These are phyloP conservation scores for Speleostelium caveatum DNA, from an alignment of 78 protist genomes.

Conservation along the genomic window DNA sequence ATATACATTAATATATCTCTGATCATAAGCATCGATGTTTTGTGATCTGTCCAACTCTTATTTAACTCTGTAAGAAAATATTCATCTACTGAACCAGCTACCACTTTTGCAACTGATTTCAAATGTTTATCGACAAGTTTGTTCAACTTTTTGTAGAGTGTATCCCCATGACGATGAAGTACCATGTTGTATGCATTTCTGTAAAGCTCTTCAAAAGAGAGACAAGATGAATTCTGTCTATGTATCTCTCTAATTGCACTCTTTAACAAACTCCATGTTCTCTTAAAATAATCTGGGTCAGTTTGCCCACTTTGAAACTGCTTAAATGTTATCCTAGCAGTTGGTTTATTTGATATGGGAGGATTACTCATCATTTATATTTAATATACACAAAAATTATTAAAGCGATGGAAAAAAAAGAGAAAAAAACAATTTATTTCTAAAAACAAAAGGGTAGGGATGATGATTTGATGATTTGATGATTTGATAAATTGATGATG, in stretches of 20 bases:
- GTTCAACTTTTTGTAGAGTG: slow-evolving; percentile 85
- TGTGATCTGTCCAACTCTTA: slow-evolving; percentile 87
- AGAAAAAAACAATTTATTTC: too few relatives aligned
- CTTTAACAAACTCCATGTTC: slow-evolving; percentile 86
- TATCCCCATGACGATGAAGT: slow-evolving; percentile 90
- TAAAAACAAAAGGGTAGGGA: too few relatives aligned
- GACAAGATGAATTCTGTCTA: slow-evolving; percentile 87
- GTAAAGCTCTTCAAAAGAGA: slow-evolving; percentile 93
- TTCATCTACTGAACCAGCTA: slow-evolving; percentile 73
- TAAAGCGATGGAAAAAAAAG: too few relatives aligned
- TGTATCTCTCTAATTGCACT: slow-evolving; percentile 88
- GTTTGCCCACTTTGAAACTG: not conserved
- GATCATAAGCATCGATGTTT: slow-evolving; percentile 90
- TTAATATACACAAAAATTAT: too few relatives aligned
- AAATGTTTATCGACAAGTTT: slow-evolving; percentile 83
- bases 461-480: too few relatives aligned
- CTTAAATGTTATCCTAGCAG: not conserved
- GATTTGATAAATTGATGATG: too few relatives aligned
- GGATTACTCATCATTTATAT: too few relatives aligned
- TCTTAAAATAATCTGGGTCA: slow-evolving; percentile 35
- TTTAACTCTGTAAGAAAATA: slow-evolving; percentile 66
- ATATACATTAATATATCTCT: slow-evolving; percentile 96
- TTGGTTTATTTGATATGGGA: not conserved
- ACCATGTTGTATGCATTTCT: slow-evolving; percentile 94
- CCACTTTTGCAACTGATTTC: slow-evolving; percentile 31